A percentile compares a stretch with the other conserved stretches of the same genome.
These are phyloP conservation scores for Colletotrichum abscissum DNA, from an alignment of 2,329 filamentous ascomycete genomes.

Conservation along the genomic window DNA sequence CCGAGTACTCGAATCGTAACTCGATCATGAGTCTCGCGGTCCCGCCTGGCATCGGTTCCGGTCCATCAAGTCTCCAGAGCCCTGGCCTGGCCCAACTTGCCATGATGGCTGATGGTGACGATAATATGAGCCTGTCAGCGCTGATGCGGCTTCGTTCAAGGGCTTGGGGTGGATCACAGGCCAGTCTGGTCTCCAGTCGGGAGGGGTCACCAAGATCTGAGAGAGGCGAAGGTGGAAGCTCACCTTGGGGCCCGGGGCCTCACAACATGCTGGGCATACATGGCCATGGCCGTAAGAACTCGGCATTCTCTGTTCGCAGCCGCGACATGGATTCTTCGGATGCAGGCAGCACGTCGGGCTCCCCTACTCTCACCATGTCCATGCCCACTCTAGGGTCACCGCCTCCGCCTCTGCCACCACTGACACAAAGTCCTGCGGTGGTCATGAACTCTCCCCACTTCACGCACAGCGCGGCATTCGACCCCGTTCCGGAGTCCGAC, in stretches of 20 bases:
- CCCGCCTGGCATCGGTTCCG: conserved; percentile 54
- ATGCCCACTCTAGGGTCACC: conserved; percentile 45
- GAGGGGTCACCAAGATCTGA: conserved; percentile 64
- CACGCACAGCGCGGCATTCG: conserved; percentile 44
- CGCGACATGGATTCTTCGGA: conserved; percentile 63
- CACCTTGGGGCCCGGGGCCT: conserved; percentile 49
- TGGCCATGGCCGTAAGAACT: conserved; percentile 59
- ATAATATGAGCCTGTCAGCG: conserved; percentile 79
- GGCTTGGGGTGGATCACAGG: conserved; percentile 85
- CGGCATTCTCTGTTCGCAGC: conserved; percentile 60
- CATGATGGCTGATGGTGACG: conserved; percentile 66
- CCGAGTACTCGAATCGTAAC: conserved; percentile 95
- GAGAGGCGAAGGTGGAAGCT: conserved; percentile 59
- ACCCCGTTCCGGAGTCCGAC: conserved; percentile 54
- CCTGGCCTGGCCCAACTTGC: conserved; percentile 84
- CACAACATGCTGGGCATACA: conserved; percentile 31
- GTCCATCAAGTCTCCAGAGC: conserved; percentile 68
- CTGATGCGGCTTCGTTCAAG: conserved; percentile 78
- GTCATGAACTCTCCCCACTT: conserved; percentile 39
- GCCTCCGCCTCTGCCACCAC: conserved; percentile 36
- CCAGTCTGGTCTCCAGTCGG: conserved; percentile 70
- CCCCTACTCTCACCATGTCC: conserved; percentile 61
- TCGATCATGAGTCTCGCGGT: conserved; percentile 81
- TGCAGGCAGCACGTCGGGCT: conserved; percentile 56
- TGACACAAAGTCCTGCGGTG: conserved; percentile 31